These are phyloP conservation scores for Microbotryum scabiosae DNA, from an alignment of 1,284 basidiomycete genomes.

Conservation along the genomic window DNA sequence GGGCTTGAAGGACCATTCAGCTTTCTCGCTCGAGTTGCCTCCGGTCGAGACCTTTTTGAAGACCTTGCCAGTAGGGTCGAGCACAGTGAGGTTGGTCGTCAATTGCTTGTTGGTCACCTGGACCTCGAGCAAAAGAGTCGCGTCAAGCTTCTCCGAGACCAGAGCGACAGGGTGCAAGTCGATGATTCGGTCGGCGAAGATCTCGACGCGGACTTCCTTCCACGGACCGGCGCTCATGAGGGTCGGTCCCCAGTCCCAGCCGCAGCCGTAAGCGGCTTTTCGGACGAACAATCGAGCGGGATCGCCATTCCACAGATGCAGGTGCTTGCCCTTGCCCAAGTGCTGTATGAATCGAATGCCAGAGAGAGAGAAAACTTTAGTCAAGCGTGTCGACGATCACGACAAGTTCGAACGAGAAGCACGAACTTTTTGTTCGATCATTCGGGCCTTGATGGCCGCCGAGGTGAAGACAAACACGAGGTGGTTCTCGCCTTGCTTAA, in stretches of 20 bases:
- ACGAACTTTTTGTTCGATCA: constrained; percentile 23
- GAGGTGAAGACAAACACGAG: constrained; percentile 64
- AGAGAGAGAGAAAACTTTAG: constrained; percentile 2
- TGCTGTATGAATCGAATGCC: neutral
- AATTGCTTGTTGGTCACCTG: neutral
- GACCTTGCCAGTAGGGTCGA: constrained; percentile 45
- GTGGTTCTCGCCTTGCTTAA: constrained; percentile 57
- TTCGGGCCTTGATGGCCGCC: constrained; percentile 56
- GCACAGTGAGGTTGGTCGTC: constrained; percentile 46
- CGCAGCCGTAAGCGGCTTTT: constrained; percentile 76
- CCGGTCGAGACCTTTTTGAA: constrained; percentile 16
- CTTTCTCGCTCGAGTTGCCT: constrained; percentile 33
- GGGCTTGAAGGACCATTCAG: constrained; percentile 49
- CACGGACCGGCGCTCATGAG: constrained; percentile 57
- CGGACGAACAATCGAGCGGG: constrained; percentile 74
- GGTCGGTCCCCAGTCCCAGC: constrained; percentile 68
- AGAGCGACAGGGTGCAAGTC: constrained; percentile 40
- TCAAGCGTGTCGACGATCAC: constrained; percentile 41
- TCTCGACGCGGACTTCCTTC: constrained; percentile 63
- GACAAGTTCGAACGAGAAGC: constrained; percentile 19
- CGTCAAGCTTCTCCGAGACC: constrained; percentile 6
- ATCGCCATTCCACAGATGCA: constrained; percentile 74
- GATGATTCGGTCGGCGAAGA: constrained; percentile 55
- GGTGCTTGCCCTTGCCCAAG: constrained; percentile 42
- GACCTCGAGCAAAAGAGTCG: constrained; percentile 12